Evolutionary conservation across 192 early-diverging fungal genomes (phyloP), one percentile per base, ranked within the genome.

Genomic region (Backusella mclennaniae): DNA sequence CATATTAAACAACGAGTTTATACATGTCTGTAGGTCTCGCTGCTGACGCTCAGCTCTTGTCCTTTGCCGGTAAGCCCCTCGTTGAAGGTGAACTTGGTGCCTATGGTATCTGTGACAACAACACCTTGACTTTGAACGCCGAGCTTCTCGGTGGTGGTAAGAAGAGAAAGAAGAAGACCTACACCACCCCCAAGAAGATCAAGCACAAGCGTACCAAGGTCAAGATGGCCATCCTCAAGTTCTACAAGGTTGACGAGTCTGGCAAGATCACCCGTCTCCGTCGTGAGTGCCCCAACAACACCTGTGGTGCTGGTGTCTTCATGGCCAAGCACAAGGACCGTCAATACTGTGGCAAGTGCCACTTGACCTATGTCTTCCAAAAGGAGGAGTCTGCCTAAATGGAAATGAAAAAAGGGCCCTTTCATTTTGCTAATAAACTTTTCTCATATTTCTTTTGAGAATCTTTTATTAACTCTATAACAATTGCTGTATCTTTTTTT

Each of bases 111-210:
- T 86, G 90, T 73, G 87, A 90, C 78, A 88, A 91, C 82, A 90
- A 89, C 41, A 93, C 92, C 71, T 82, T 93, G 19, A 91, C 91
- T 79, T 84, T 93, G 26, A 90, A 91, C n/a, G 85, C 89, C 71
- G 88, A 91, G 76, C 85, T 92, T 41, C 80, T 90, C 74, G 94
- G 93, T 92, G 94, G 93, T 90, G 96, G 86, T 87, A 98, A 99
- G 95, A 98, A 99, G 94, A 91, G 95, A 79, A 99, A 98, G 93
- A 99, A 99, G 96, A 99, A 99, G 97, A 94, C 91, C 76, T 98
- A 99, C 93, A 99, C 97, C 80, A 99, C 98, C 75, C 98, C 98
- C 87, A 98, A 99, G 95, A 98, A 98, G 93, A 96, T 96, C 82
- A 93, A 96, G 85, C 96, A 99, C 92, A 98, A 98, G 95, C 89